phyloP scores from a whole-genome alignment of 1,284 basidiomycete species.

The Thecaphora thlaspeos region DNA sequence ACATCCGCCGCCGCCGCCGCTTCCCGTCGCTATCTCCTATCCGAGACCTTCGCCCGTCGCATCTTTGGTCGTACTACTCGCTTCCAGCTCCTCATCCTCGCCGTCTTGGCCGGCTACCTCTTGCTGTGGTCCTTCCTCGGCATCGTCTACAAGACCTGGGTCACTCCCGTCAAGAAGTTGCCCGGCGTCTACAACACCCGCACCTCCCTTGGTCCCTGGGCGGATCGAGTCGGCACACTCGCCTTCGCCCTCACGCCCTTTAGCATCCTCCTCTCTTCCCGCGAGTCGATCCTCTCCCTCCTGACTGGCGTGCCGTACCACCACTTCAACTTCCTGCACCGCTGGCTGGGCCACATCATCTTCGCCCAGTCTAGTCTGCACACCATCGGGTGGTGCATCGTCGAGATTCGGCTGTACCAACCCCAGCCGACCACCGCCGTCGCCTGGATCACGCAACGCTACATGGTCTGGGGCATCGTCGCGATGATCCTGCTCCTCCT shows the following conservation, averaged over 20 bases:
- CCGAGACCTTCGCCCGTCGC: background rate
- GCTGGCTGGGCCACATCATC: conserved; percentile 29
- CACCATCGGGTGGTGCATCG: conserved; percentile 23
- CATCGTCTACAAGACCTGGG: conserved; percentile 10
- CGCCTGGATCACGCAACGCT: conserved; percentile 10
- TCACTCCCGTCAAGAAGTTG: conserved; percentile 15
- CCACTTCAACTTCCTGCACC: conserved; percentile 31
- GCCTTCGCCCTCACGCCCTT: conserved; percentile 20
- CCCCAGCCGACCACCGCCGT: conserved; percentile 9
- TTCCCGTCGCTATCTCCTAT: conserved; percentile 7
- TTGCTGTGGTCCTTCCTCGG: conserved; percentile 14
- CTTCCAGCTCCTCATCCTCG: conserved; percentile 13
- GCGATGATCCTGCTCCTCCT: conserved; percentile 12
- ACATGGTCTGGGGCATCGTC: conserved; percentile 22
- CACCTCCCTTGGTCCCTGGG: conserved; percentile 13
- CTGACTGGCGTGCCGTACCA: conserved; percentile 25
- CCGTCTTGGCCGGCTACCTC: conserved; percentile 11
- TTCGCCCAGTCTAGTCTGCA: conserved; percentile 13
- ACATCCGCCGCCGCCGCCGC: background rate
- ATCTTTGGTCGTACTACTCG: conserved; percentile 16
- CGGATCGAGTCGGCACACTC: conserved; percentile 17
- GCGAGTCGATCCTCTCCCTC: conserved; percentile 16
- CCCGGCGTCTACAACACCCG: conserved; percentile 18
- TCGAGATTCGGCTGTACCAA: conserved; percentile 20
- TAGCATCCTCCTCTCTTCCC: conserved; percentile 11